Base-by-base conservation (phyloP, 1,139 yeast genomes). In the Protomyces pachydermus region DNA sequence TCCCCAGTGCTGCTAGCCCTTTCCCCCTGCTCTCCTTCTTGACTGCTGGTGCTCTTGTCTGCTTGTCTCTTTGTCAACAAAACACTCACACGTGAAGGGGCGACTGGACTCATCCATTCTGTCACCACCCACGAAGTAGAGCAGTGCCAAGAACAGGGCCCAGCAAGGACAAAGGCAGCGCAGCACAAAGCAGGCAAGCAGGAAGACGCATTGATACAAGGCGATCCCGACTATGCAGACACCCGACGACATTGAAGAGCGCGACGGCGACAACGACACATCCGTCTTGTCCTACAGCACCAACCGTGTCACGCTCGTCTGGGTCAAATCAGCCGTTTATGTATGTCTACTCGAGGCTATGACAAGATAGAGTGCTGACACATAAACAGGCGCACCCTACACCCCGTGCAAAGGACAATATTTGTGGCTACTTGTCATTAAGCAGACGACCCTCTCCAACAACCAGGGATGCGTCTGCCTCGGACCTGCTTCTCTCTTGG, bases 371-470 rank as follows among this genome's bases (percentile, higher is more conserved):
- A 16, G 3, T 38, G 42, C 42, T 38, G 42, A 38, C n/a, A 8
- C n/a, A 38, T 6, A 38, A n/a, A n/a, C 8, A 42, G 48, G 48
- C 48, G 48, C 98, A 93, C 74, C 95, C 96, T 3, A 82, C 95
- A 0, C 79, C 83, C 16, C 80, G 85, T 18, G 82, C 89, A 54
- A 80, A 78, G 67, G 97, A 91, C 72, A 91, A 91, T 72, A 78
- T 91, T 25, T 75, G 86, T 0, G 98, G 98, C 2, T 89, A 81
- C 72, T 12, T 54, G 38, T 52, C 54, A 8, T 16, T 60, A 48
- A 45, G 58, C 32, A 51, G 58, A 12, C 53, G 64, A n/a, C 58
- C 58, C 48, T 54, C 58, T 3, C 64, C 58, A 12, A 60, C 64
- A 10, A 53, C 58, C 8, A 45, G 58, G 25, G 64, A 60, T 28